Conservation (phyloP, 192 early-diverging fungal species). For the Oehlia diaphana region DNA sequence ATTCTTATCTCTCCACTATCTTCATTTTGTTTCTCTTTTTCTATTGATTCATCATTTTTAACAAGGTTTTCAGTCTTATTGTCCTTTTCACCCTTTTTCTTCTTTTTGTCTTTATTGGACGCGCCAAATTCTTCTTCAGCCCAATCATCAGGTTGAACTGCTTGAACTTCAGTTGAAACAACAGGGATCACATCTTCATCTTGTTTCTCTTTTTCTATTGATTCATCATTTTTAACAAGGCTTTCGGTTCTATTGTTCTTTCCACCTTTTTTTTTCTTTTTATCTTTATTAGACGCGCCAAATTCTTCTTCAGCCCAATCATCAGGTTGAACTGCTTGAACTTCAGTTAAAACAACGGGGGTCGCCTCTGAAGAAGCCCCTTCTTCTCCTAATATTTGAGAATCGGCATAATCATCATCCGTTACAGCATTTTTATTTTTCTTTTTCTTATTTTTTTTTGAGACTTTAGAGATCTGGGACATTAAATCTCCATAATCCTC, state of each 20-base stretch:
- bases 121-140: slow-evolving; percentile 25
- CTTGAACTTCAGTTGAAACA: too few species aligned
- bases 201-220: slow-evolving; percentile 37
- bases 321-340: slow-evolving; percentile 20
- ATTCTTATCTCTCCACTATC: slow-evolving; percentile 48
- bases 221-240: slow-evolving; percentile 30
- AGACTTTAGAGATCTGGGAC: neutral
- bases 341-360: neutral
- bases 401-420: neutral
- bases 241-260: slow-evolving; percentile 37
- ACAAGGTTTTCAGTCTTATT: slow-evolving; percentile 32
- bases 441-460: too few species aligned
- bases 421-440: neutral
- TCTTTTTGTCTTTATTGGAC: slow-evolving; percentile 37
- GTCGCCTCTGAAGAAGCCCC: neutral
- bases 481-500: neutral
- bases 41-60: slow-evolving; percentile 27
- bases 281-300: slow-evolving; percentile 10
- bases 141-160: slow-evolving; percentile 26
- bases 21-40: slow-evolving; percentile 44
- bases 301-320: slow-evolving; percentile 32
- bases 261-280: slow-evolving; percentile 57
- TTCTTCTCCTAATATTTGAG: neutral
- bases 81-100: slow-evolving; percentile 54
- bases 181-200: slow-evolving; percentile 25